A percentile compares a stretch with the other conserved stretches of the same genome.
Conservation (phyloP, 495 filamentous ascomycete genomes). For the Penicillium goetzii region DNA sequence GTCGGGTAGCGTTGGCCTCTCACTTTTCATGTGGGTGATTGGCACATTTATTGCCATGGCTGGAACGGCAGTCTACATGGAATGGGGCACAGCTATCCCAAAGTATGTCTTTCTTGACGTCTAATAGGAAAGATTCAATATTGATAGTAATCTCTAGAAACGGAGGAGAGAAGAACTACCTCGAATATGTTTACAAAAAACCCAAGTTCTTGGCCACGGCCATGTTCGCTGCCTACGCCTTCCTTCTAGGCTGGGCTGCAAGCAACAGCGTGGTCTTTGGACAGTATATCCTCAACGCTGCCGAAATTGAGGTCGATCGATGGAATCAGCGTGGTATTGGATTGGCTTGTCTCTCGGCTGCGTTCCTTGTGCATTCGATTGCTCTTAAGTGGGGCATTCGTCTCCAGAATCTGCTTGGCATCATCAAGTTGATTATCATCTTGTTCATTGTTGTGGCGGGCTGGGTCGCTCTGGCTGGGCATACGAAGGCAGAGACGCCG, state of each 20-base stretch:
- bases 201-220: slow-evolving; percentile 68
- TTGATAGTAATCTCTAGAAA: slow-evolving; percentile 38
- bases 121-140: neutral
- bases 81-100: slow-evolving; percentile 59
- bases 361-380: slow-evolving; percentile 62
- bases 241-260: slow-evolving; percentile 57
- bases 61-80: slow-evolving; percentile 57
- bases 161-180: slow-evolving; percentile 74
- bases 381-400: slow-evolving; percentile 71
- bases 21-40: slow-evolving; percentile 57
- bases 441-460: slow-evolving; percentile 67
- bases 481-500: slow-evolving; percentile 50
- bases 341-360: slow-evolving; percentile 65
- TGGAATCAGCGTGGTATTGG: slow-evolving; percentile 72
- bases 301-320: slow-evolving; percentile 60
- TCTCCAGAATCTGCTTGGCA: slow-evolving; percentile 65
- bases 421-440: slow-evolving; percentile 70
- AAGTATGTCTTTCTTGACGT: slow-evolving; percentile 30
- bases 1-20: slow-evolving; percentile 56
- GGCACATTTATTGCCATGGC: slow-evolving; percentile 54
- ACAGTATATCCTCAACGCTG: slow-evolving; percentile 68
- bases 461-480: slow-evolving; percentile 62
- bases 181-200: slow-evolving; percentile 66
- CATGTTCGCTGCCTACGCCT: slow-evolving; percentile 62
- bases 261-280: slow-evolving; percentile 73